Percentiles rank a stretch among this genome's conserved stretches.
Conservation (phyloP, 2,329 filamentous ascomycete genomes). For the Microsporum ferrugineum region DNA sequence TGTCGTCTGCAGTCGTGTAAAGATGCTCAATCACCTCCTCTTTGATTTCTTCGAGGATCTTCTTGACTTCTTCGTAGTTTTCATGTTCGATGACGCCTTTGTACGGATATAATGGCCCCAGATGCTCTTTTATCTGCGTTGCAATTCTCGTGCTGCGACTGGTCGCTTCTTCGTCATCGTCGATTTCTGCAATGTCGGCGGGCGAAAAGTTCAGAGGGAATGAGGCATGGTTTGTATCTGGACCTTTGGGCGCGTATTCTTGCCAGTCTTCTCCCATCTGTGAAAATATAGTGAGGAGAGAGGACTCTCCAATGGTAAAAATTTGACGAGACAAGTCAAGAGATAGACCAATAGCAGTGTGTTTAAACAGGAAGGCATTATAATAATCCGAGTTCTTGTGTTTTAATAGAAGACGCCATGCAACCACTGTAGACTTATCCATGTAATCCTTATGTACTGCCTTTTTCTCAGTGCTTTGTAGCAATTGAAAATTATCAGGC, state of each 20-base stretch:
- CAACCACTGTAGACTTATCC: conserved; percentile 6
- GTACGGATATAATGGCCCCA: conserved; percentile 9
- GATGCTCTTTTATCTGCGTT: background rate
- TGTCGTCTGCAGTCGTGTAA: background rate
- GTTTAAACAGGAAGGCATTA: conserved; percentile 8
- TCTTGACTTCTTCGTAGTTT: conserved; percentile 10
- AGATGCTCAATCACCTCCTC: conserved; percentile 6
- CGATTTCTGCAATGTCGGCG: conserved; percentile 4
- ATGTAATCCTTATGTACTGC: conserved; percentile 19
- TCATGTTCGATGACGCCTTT: conserved; percentile 8
- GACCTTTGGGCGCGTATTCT: background rate
- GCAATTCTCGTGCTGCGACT: conserved; percentile 6
- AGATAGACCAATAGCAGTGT: conserved; percentile 16
- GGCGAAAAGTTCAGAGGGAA: conserved; percentile 5
- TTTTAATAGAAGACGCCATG: conserved; percentile 11
- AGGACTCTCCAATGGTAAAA: conserved; percentile 19
- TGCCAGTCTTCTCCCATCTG: conserved; percentile 5
- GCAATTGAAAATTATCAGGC: conserved; percentile 10
- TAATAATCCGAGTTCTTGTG: conserved; percentile 10
- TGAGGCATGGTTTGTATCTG: background rate
- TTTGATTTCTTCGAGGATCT: conserved; percentile 2
- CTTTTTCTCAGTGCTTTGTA: conserved; percentile 15
- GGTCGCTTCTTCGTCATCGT: conserved; percentile 1
- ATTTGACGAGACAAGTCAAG: conserved; percentile 22
- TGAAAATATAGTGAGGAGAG: conserved; percentile 19